These are phyloP conservation scores for Wilhelminamyces savonicus DNA, from an alignment of 805 yeast species.

Conservation along the genomic window DNA sequence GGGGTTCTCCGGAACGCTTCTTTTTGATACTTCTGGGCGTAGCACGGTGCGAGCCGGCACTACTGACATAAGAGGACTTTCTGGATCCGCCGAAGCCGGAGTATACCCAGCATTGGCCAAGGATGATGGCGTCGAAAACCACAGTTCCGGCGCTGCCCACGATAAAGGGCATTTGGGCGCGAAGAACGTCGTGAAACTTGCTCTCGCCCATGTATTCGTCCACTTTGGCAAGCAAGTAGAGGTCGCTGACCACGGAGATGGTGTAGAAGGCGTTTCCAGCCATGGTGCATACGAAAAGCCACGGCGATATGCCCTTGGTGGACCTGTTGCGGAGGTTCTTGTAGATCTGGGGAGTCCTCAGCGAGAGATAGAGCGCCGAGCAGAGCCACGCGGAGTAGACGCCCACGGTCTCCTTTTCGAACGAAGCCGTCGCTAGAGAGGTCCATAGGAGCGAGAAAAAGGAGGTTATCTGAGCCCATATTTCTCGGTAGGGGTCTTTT, in stretches of 20 bases:
- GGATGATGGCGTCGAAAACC: conserved; percentile 21
- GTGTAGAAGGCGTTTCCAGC: conserved; percentile 30
- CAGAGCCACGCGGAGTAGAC: conserved; percentile 28
- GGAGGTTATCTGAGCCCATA: not conserved
- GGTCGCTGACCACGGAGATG: conserved; percentile 24
- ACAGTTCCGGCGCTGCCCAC: conserved; percentile 19
- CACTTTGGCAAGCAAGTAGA: conserved; percentile 15
- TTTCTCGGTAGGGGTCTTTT: not conserved
- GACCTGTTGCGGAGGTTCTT: conserved; percentile 23
- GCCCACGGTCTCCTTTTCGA: conserved; percentile 13
- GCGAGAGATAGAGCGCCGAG: conserved; percentile 22
- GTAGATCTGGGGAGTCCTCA: conserved; percentile 31
- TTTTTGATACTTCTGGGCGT: too few species aligned
- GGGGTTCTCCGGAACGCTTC: conserved; percentile 3
- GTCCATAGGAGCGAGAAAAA: not conserved
- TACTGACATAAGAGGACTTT: too few species aligned
- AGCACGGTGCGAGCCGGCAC: too few species aligned
- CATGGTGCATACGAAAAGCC: conserved; percentile 29
- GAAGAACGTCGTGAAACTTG: conserved; percentile 9
- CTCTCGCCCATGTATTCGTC: conserved; percentile 7
- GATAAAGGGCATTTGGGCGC: conserved; percentile 12
- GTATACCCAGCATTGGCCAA: conserved; percentile 24
- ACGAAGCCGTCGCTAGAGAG: not conserved
- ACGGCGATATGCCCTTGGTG: conserved; percentile 30
- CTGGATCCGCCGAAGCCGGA: too few species aligned